Base-by-base conservation (phyloP, 805 yeast species). In the Candida nonsorbophila region DNA sequence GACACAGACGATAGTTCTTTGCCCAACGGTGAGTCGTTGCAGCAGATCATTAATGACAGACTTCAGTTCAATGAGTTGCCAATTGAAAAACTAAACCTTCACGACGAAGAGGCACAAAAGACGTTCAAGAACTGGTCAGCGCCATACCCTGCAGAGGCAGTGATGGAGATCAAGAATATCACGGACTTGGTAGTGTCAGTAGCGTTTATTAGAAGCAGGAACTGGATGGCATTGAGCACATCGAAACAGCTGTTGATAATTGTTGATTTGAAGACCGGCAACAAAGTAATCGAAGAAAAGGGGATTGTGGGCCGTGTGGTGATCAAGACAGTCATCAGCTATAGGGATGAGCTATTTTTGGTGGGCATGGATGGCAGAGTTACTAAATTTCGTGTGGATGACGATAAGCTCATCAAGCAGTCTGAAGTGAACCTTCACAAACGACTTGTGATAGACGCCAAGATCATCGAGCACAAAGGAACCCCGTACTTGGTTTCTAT, bases 311-410 rank as follows among this genome's bases (percentile, higher is more conserved):
- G 36, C 7, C n/a, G 25, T 4, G 47, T 33, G 3, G 62, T 61
- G 11, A 51, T 64, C 20, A 66, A 69, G 36, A 56, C 56, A 17
- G 49, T 63, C 5, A 50, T 55, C 17, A 51, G 62, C 7, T 36
- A 40, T 5, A 47, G 44, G 6, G 40, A 54, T 7, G 33, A 28
- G 13, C 27, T 71, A 1, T 32, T 68, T 6, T 47, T 69, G 9
- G 68, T 71, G 26, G 79, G 77, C 1, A 72, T 75, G 76, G 67
- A 72, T 45, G 82, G 82, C 6, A 49, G 44, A 20, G 41, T 67
- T 2, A 26, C 36, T 24, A 18, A 28, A 7, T 29, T 30, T 28
- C 13, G 26, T 14, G 24, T 35, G 14, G 19, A 32, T 13, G 34
- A 32, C 3, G 25, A 20, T 3, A 12, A 19, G 14, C 14, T 33